Conservation (phyloP, 176 grass and related monocot genomes). For the Carex parvula region DNA sequence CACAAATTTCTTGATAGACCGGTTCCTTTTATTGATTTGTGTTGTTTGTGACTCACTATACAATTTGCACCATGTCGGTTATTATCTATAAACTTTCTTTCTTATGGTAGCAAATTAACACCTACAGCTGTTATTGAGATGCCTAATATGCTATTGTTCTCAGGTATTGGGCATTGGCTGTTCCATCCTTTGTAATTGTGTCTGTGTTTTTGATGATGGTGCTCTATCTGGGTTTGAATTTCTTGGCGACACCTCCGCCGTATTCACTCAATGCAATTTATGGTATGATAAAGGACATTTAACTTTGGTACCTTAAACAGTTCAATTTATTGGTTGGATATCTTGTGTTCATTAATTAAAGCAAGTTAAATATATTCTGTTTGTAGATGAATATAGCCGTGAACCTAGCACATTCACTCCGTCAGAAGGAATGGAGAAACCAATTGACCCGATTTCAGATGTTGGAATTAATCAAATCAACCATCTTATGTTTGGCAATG, state of each 20-base stretch:
- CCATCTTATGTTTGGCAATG: slow-evolving; percentile 33
- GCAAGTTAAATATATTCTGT: neutral
- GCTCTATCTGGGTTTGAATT: too few species aligned
- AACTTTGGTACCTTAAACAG: too few species aligned
- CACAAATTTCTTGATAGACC: neutral
- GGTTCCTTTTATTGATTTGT: too few species aligned
- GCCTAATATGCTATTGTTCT: too few species aligned
- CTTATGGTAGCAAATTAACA: neutral
- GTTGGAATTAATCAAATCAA: slow-evolving; percentile 41
- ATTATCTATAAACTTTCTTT: neutral
- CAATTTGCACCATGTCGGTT: neutral
- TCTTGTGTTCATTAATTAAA: too few species aligned
- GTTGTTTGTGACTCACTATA: neutral
- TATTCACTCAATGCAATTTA: too few species aligned
- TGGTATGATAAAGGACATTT: too few species aligned
- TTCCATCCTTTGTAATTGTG: too few species aligned
- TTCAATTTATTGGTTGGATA: too few species aligned
- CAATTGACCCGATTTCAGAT: slow-evolving; percentile 47
- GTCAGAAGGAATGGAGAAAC: slow-evolving; percentile 24
- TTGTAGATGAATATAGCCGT: slow-evolving; percentile 50
- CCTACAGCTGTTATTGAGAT: neutral
- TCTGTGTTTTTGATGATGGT: too few species aligned
- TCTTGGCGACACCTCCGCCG: too few species aligned
- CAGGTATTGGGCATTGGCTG: too few species aligned
- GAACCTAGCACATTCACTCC: slow-evolving; percentile 16